Conservation (phyloP, 2,329 filamentous ascomycete genomes). For the Talaromyces atroroseus region DNA sequence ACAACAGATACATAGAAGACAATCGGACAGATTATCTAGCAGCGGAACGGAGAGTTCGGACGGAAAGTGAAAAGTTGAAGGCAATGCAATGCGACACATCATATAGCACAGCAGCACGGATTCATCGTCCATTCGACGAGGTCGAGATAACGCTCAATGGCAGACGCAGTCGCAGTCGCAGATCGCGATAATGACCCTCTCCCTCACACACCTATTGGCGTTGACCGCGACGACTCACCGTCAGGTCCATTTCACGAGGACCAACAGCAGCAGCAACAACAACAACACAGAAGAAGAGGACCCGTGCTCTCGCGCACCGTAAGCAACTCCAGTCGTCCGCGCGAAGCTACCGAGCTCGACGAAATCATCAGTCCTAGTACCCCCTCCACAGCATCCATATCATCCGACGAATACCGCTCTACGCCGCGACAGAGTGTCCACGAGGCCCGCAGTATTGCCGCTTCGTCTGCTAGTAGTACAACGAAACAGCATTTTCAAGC, state of each 20-base stretch:
- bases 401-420: slow-evolving; percentile 29
- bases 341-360: slow-evolving; percentile 14
- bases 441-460: slow-evolving; percentile 18
- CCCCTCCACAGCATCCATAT: slow-evolving; percentile 23
- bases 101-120: not conserved
- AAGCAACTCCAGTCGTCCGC: slow-evolving; percentile 6
- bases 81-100: not conserved
- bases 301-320: not conserved
- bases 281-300: not conserved
- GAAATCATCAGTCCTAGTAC: slow-evolving; percentile 3
- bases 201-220: not conserved
- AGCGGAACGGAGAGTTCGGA: too few relatives aligned
- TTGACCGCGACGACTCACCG: not conserved
- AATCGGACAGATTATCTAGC: not conserved
- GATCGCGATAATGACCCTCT: not conserved
- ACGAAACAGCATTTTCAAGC: slow-evolving; percentile 53
- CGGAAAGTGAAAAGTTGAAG: too few relatives aligned
- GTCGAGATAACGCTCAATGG: not conserved
- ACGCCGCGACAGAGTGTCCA: slow-evolving; percentile 18
- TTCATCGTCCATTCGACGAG: not conserved
- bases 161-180: not conserved
- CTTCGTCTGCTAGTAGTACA: not conserved
- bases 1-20: not conserved
- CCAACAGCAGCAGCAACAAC: not conserved
- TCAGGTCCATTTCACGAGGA: not conserved